phyloP scores from a whole-genome alignment of 2,329 filamentous ascomycete species.

The Penicillium decumbens region DNA sequence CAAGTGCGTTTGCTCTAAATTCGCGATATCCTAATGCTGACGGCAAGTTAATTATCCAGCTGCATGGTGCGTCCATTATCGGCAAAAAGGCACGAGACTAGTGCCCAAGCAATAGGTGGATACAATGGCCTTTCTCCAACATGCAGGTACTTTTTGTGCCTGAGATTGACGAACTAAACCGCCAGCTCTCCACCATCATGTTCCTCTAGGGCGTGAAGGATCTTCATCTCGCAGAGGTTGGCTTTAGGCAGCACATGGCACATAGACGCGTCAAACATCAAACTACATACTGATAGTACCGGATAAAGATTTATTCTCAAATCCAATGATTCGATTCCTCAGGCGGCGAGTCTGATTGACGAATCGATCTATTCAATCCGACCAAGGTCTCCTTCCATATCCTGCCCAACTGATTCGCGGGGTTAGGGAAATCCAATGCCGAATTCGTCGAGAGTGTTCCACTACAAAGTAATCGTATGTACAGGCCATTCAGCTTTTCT shows the following conservation, averaged over 20 bases:
- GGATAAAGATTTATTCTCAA: background rate
- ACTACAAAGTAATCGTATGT: too few relatives aligned
- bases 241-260: background rate
- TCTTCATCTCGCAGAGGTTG: background rate
- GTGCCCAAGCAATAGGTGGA: conserved; percentile 7
- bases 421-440: background rate
- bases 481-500: background rate
- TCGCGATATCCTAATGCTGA: conserved; percentile 1
- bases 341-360: background rate
- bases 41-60: conserved; percentile 2
- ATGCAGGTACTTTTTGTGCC: background rate
- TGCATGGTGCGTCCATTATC: conserved; percentile 1
- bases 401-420: background rate
- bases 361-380: background rate
- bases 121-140: background rate
- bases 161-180: background rate
- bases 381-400: background rate
- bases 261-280: background rate
- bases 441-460: background rate
- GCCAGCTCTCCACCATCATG: background rate
- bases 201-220: background rate
- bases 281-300: background rate
- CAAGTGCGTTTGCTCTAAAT: conserved; percentile 10
- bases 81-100: conserved; percentile 13
- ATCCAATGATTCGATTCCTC: background rate